These are phyloP conservation scores for Aspergillus saccharolyticus DNA, from an alignment of 495 filamentous ascomycete species.

Conservation along the genomic window DNA sequence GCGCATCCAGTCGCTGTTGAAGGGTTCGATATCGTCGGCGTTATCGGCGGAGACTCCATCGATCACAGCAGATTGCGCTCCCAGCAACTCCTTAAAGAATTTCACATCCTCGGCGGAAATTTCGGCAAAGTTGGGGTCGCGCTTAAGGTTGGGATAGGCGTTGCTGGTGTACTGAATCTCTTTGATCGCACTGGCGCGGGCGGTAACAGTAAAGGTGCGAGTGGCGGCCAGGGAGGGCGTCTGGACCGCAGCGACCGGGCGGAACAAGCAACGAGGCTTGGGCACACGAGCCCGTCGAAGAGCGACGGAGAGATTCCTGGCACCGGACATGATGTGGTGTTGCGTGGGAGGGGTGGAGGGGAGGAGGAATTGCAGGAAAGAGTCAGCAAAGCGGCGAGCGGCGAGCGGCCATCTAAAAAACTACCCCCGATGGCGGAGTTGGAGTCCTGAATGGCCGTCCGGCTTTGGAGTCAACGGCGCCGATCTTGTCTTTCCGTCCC, in stretches of 20 bases:
- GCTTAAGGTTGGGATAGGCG: constrained; percentile 75
- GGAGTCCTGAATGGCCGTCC: neutral
- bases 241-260: constrained; percentile 19
- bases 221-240: constrained; percentile 19
- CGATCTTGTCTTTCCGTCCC: neutral
- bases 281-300: constrained; percentile 39
- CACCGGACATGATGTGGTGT: constrained; percentile 32
- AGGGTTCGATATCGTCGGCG: constrained; percentile 77
- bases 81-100: constrained; percentile 72
- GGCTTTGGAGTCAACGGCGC: neutral
- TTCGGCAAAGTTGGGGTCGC: constrained; percentile 65
- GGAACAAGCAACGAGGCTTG: constrained; percentile 26
- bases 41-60: constrained; percentile 72
- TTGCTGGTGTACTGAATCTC: constrained; percentile 73
- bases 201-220: constrained; percentile 35
- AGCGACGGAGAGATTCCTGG: constrained; percentile 33
- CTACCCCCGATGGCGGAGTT: neutral
- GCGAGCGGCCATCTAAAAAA: constrained; percentile 8
- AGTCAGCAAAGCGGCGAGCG: neutral
- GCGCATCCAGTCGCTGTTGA: constrained; percentile 98
- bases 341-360: constrained; percentile 6
- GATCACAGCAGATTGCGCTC: constrained; percentile 70
- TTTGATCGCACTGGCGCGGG: constrained; percentile 35
- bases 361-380: neutral
- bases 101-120: constrained; percentile 71